Evolutionary conservation across 1,284 basidiomycete species (phyloP).

Genomic region (Fomitopsis betulina): DNA sequence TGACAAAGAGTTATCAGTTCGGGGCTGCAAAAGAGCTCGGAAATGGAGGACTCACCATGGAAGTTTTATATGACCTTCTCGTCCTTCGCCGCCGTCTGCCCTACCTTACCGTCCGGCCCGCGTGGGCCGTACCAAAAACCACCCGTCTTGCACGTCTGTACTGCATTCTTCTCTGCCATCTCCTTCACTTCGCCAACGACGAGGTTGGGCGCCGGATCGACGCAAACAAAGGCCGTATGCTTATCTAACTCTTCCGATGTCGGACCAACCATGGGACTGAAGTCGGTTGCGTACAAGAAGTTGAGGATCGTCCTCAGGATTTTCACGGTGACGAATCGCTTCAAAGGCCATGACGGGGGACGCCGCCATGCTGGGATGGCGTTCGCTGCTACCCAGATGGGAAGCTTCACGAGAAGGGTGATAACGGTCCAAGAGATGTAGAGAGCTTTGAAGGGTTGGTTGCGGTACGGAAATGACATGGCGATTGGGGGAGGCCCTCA

Average conservation of each 20-base stretch:
- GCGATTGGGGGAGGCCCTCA: no score
- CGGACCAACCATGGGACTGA: background rate
- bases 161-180: constrained; percentile 12
- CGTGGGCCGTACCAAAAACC: constrained; percentile 15
- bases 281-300: background rate
- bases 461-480: background rate
- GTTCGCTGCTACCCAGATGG: constrained; percentile 11
- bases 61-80: constrained; percentile 17
- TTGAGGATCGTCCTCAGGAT: constrained; percentile 3
- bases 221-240: constrained; percentile 5
- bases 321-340: constrained; percentile 12
- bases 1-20: no score
- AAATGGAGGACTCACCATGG: constrained; percentile 9
- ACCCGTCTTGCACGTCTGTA: constrained; percentile 7
- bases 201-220: constrained; percentile 11
- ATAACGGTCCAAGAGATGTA: background rate
- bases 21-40: no score
- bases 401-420: constrained; percentile 12
- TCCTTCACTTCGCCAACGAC: constrained; percentile 14
- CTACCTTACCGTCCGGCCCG: constrained; percentile 17
- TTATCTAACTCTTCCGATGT: constrained; percentile 3
- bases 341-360: constrained; percentile 11
- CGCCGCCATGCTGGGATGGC: constrained; percentile 6
- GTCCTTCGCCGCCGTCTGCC: constrained; percentile 20
- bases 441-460: background rate